Percentiles rank a stretch among this genome's conserved stretches.
Conservation (phyloP, 2,329 filamentous ascomycete genomes). For the Stromatinia cepivora region DNA sequence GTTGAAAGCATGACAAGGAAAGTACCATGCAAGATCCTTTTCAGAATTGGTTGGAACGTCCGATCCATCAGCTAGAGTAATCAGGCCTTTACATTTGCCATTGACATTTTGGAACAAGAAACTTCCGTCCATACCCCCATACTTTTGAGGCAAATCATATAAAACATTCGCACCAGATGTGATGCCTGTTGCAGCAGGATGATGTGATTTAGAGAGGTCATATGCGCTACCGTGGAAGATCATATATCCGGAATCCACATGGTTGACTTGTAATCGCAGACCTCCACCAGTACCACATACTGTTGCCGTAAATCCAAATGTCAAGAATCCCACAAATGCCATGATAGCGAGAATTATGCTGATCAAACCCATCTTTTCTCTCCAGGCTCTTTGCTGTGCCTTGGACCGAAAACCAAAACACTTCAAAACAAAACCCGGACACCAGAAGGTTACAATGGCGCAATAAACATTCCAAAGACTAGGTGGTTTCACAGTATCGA, state of each 20-base stretch:
- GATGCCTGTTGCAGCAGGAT: slow-evolving; percentile 80
- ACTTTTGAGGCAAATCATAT: slow-evolving; percentile 78
- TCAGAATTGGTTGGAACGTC: slow-evolving; percentile 75
- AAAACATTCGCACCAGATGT: slow-evolving; percentile 74
- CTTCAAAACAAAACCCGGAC: slow-evolving; percentile 76
- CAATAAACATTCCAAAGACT: slow-evolving; percentile 97
- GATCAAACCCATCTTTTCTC: slow-evolving; percentile 96
- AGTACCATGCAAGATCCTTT: slow-evolving; percentile 90
- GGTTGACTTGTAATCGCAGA: slow-evolving; percentile 73
- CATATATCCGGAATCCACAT: slow-evolving; percentile 82
- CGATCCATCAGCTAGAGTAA: slow-evolving; percentile 68
- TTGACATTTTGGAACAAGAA: slow-evolving; percentile 99
- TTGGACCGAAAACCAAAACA: slow-evolving; percentile 85
- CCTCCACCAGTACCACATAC: slow-evolving; percentile 77
- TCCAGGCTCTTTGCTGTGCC: slow-evolving; percentile 88
- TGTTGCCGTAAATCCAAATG: slow-evolving; percentile 89
- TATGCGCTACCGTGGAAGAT: slow-evolving; percentile 95
- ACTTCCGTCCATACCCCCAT: slow-evolving; percentile 88
- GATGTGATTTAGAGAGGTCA: slow-evolving; percentile 72
- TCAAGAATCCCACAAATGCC: slow-evolving; percentile 87
- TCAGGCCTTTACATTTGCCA: slow-evolving; percentile 89
- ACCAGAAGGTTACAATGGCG: slow-evolving; percentile 91
- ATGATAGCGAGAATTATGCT: slow-evolving; percentile 90
- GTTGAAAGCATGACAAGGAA: slow-evolving; percentile 87
- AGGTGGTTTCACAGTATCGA: slow-evolving; percentile 70